phyloP scores from a whole-genome alignment of 495 filamentous ascomycete genomes.

The Aspergillus indologenus region DNA sequence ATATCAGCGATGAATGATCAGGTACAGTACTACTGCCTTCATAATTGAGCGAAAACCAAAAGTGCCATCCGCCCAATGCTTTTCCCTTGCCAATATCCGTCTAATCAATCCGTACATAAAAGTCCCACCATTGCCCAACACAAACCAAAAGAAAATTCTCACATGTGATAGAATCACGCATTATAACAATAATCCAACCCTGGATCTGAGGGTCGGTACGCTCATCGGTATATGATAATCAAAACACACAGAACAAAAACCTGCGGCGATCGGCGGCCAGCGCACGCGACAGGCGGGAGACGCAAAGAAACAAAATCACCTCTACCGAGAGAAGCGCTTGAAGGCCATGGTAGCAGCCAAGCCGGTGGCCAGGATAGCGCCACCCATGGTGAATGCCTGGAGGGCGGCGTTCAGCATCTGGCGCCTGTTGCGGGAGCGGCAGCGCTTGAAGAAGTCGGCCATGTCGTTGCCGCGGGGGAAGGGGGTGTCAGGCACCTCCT shows the following conservation, averaged over 20 bases:
- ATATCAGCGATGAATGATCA: not conserved
- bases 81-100: not conserved
- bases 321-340: conserved; percentile 43
- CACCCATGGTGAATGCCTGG: conserved; percentile 49
- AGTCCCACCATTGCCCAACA: not conserved
- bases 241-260: conserved; percentile 13
- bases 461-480: conserved; percentile 50
- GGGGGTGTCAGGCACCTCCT: conserved; percentile 49
- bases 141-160: not conserved
- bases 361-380: conserved; percentile 41
- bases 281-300: conserved; percentile 16
- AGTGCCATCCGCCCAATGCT: not conserved
- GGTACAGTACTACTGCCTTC: no score
- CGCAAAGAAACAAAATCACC: conserved; percentile 6
- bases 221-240: conserved; percentile 8
- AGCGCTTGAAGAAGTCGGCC: conserved; percentile 59
- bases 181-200: not conserved
- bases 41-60: not conserved
- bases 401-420: conserved; percentile 61
- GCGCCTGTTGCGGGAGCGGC: conserved; percentile 54
- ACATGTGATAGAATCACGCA: not conserved
- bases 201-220: not conserved
- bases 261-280: conserved; percentile 17
- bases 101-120: not conserved
- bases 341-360: conserved; percentile 39